These are phyloP conservation scores for Capsicum pubescens DNA, from an alignment of 257 asterid genomes.

Conservation along the genomic window DNA sequence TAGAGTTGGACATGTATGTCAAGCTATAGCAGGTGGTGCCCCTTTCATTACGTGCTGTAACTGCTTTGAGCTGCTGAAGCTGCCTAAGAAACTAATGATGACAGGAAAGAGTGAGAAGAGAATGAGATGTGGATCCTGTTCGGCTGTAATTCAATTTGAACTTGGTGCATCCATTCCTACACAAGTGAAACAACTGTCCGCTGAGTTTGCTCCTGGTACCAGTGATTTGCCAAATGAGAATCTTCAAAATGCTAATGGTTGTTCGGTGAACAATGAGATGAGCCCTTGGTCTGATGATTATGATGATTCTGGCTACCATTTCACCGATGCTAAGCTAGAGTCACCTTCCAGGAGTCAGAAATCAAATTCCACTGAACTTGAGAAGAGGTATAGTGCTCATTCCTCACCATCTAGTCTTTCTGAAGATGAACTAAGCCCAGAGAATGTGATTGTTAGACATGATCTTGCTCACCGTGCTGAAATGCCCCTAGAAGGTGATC, in stretches of 20 bases:
- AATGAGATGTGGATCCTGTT: constrained; percentile 88
- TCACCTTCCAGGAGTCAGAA: constrained; percentile 46
- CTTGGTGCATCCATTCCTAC: constrained; percentile 60
- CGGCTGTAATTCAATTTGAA: constrained; percentile 68
- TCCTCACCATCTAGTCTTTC: constrained; percentile 58
- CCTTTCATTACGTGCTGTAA: constrained; percentile 82
- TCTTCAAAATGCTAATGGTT: constrained; percentile 51
- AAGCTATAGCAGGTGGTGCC: constrained; percentile 88
- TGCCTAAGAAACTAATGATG: constrained; percentile 57
- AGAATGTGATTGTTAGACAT: constrained; percentile 38
- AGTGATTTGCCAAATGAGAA: constrained; percentile 59
- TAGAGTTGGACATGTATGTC: constrained; percentile 45
- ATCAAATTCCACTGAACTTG: constrained; percentile 49
- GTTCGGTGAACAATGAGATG: constrained; percentile 41
- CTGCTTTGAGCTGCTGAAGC: constrained; percentile 79
- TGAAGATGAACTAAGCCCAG: constrained; percentile 55
- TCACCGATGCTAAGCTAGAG: constrained; percentile 40
- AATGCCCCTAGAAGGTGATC: constrained; percentile 40
- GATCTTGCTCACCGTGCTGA: constrained; percentile 47
- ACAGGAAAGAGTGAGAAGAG: constrained; percentile 50
- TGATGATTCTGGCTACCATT: constrained; percentile 44
- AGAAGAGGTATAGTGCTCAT: constrained; percentile 52
- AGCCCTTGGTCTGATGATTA: constrained; percentile 47
- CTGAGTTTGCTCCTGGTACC: constrained; percentile 52
- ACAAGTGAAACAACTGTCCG: constrained; percentile 51